Base-by-base conservation (phyloP, 2,329 filamentous ascomycete genomes). In the Pseudopyrenochaeta lycopersici region DNA sequence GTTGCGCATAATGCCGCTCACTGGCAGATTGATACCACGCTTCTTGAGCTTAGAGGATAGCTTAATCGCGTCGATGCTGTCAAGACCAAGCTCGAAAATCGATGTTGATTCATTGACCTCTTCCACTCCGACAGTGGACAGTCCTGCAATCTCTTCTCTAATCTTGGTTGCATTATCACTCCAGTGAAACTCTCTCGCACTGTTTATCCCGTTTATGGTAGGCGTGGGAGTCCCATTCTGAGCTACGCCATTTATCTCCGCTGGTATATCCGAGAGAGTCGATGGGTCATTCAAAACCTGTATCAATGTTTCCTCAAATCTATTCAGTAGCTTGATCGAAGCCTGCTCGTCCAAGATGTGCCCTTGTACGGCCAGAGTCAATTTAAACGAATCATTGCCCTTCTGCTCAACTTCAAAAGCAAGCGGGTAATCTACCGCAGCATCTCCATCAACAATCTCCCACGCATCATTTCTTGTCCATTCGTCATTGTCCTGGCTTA, bases 41-140 rank as follows among this genome's bases (percentile, higher is more conserved):
- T 82, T 84, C 58, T 84, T 89, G 1, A 97, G 80, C 47, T 87
- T 84, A 0, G 91, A 88, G 0, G 90, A 89, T 0, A 97, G 78
- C 65, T 92, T 96, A 72, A 97, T 94, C 1, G 90, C 85, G 73
- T 97, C 93, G 52, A 97, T 96, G 67, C 93, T 97, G 78, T 97
- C 94, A 6, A 97, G 82, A 0, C 93, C 93, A 29, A 97, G 82
- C 63, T 94, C 88, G 33, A 96, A 88, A 10, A 97, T 85, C 0
- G 89, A 89, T 0, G 85, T 86, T 6, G 80, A 75, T 46, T 85
- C 83, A 1, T 77, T 72, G 32, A 97, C 78, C 0, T 81, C 75
- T 1, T 80, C 71, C 2, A 75, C 70, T 0, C 83, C 70, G 0
- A 88, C 68, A 0, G 81, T 82, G 1, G 88, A 85, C 4, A 97